A percentile compares a stretch with the other conserved stretches of the same genome.
Evolutionary conservation across 2,329 filamentous ascomycete species (phyloP).

Genomic region (Anthostomella pinea): DNA sequence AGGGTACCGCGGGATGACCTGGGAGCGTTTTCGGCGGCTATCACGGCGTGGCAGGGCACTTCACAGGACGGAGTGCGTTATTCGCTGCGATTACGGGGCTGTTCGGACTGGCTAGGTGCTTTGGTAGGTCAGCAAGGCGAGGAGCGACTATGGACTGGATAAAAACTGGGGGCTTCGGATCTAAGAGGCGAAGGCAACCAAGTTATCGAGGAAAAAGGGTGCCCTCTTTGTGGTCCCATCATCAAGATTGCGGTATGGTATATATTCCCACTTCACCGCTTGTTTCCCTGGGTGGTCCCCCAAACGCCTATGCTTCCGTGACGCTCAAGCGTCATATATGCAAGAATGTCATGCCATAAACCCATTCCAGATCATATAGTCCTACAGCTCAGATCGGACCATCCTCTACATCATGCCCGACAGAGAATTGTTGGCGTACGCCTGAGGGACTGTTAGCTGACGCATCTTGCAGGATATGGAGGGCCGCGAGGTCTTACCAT

Average conservation of each 20-base stretch:
- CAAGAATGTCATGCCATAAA: conserved; percentile 28
- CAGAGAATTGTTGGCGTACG: conserved; percentile 81
- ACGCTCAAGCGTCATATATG: conserved; percentile 29
- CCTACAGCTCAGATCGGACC: conserved; percentile 15
- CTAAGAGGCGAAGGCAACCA: too few relatives aligned
- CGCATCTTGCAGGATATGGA: neutral
- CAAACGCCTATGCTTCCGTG: conserved; percentile 33
- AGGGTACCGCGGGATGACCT: conserved; percentile 62
- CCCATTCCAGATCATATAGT: conserved; percentile 20
- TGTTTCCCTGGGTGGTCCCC: conserved; percentile 21
- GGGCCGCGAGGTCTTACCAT: conserved; percentile 58
- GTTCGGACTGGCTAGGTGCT: conserved; percentile 62
- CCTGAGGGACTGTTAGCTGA: conserved; percentile 46
- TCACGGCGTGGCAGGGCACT: conserved; percentile 61
- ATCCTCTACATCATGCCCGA: conserved; percentile 67
- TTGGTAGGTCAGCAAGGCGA: conserved; percentile 51
- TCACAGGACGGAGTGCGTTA: conserved; percentile 42
- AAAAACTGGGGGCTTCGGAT: conserved; percentile 15
- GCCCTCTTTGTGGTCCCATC: conserved; percentile 3
- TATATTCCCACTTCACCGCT: conserved; percentile 17
- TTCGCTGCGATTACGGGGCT: conserved; percentile 53
- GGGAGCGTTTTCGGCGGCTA: conserved; percentile 57
- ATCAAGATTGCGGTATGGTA: conserved; percentile 20
- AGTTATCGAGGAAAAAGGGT: neutral
- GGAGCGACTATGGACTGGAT: conserved; percentile 48